Conservation (phyloP, 352 stramenopile species). For the Thalassiosira hispida region DNA sequence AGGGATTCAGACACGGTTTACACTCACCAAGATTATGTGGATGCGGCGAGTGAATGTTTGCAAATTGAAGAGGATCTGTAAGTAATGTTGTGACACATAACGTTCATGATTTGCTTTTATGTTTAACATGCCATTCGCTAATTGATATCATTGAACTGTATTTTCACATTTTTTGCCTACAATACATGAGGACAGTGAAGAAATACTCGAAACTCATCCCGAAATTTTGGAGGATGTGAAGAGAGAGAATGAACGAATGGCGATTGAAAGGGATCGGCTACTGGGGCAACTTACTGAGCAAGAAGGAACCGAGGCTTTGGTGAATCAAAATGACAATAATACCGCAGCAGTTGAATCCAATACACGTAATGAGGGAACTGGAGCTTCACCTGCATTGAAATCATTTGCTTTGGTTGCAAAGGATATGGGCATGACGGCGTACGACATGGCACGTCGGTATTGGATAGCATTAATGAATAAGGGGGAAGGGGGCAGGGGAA, state of each 20-base stretch:
- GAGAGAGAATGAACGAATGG: conserved; percentile 68
- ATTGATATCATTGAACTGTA: neutral
- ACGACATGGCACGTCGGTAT: conserved; percentile 44
- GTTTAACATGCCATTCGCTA: neutral
- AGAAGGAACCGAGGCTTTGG: neutral
- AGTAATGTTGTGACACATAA: conserved; percentile 9
- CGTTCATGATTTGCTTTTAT: too few relatives aligned
- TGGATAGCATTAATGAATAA: conserved; percentile 22
- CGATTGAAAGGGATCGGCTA: conserved; percentile 48
- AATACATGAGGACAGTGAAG: conserved; percentile 48
- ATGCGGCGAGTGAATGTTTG: conserved; percentile 78
- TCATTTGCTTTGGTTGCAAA: conserved; percentile 34
- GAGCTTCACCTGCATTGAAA: conserved; percentile 15
- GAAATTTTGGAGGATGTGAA: conserved; percentile 74
- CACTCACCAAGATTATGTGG: conserved; percentile 76
- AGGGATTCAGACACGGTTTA: conserved; percentile 56
- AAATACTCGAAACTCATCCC: conserved; percentile 69
- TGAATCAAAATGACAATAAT: neutral
- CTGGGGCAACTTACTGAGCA: conserved; percentile 6
- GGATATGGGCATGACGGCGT: conserved; percentile 12
- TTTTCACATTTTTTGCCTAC: conserved; percentile 1
- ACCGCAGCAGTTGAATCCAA: conserved; percentile 38
- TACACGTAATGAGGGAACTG: neutral
- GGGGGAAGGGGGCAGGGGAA: neutral
- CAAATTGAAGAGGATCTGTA: conserved; percentile 78